These are phyloP conservation scores for Biancaea sappan DNA, from an alignment of 306 rosid species.

Conservation along the genomic window DNA sequence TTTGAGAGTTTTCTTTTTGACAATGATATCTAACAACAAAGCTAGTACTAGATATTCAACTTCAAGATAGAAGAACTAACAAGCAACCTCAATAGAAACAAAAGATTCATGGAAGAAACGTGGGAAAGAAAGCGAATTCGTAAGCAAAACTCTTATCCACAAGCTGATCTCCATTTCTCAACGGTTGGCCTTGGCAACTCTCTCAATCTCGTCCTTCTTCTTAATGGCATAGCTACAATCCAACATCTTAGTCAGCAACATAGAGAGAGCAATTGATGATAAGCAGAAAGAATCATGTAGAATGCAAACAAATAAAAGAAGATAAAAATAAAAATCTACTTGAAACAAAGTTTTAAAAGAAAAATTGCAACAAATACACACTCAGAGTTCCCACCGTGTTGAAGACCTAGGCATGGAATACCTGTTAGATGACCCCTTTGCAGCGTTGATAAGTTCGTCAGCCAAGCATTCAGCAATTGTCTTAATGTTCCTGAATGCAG, in stretches of 20 bases:
- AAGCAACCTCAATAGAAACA: background rate
- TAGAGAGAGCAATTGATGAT: background rate
- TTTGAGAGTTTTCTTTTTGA: background rate
- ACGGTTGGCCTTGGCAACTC: slow-evolving; percentile 67
- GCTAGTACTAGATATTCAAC: background rate
- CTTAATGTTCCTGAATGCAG: slow-evolving; percentile 61
- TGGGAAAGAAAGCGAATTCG: background rate
- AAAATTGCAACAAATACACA: background rate
- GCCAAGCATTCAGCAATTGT: slow-evolving; percentile 63
- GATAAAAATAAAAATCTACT: background rate
- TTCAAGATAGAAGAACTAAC: too few species aligned
- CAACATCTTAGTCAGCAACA: background rate
- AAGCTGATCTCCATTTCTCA: slow-evolving; percentile 24
- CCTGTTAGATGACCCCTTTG: slow-evolving; percentile 65
- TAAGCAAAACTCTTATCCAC: slow-evolving; percentile 7
- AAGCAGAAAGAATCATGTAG: background rate
- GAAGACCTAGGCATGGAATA: background rate
- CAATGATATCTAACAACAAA: background rate
- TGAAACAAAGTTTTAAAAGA: background rate
- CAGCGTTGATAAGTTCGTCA: slow-evolving; percentile 62
- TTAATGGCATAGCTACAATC: slow-evolving; percentile 54
- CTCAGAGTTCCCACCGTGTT: background rate
- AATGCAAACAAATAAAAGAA: background rate
- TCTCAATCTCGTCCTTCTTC: slow-evolving; percentile 63
- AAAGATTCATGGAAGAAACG: background rate